phyloP scores from a whole-genome alignment of 1,284 basidiomycete genomes.

The Boletus albobrunnescens region DNA sequence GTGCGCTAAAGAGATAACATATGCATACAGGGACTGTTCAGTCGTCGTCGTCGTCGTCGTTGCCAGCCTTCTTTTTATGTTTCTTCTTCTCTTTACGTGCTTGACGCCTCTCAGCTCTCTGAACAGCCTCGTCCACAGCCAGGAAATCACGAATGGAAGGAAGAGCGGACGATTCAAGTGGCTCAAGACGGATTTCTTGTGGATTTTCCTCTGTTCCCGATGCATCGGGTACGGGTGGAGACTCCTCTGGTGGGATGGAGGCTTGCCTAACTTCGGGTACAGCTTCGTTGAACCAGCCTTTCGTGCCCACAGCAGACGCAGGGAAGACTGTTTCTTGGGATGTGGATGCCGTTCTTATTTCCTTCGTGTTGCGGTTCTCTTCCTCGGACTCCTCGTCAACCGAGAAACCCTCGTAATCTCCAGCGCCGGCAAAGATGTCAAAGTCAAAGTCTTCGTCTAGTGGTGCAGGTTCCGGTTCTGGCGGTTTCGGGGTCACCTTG shows the following conservation, averaged over 20 bases:
- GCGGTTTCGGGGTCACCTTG: background rate
- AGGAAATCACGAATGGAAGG: conserved; percentile 80
- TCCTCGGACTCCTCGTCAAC: conserved; percentile 51
- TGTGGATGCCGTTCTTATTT: background rate
- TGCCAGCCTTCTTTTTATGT: conserved; percentile 42
- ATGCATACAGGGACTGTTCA: conserved; percentile 14
- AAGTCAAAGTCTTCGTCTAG: conserved; percentile 59
- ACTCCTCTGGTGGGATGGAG: conserved; percentile 18
- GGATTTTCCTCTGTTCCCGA: conserved; percentile 43
- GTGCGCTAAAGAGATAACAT: conserved; percentile 1
- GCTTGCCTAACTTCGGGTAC: conserved; percentile 7
- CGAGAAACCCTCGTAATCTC: conserved; percentile 74
- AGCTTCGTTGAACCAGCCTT: conserved; percentile 26
- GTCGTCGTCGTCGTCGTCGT: conserved; percentile 27
- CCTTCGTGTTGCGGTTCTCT: conserved; percentile 6
- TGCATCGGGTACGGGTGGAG: conserved; percentile 6
- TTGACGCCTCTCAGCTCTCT: conserved; percentile 58
- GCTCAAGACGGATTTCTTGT: conserved; percentile 52
- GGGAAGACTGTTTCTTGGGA: background rate
- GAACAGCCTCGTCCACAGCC: conserved; percentile 65
- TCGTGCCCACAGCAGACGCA: background rate
- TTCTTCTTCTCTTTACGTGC: conserved; percentile 77
- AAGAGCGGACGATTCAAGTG: conserved; percentile 69
- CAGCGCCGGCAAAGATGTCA: conserved; percentile 83
- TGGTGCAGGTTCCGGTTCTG: conserved; percentile 11